These are phyloP conservation scores for Pseudoneurospora amorphoporcata DNA, from an alignment of 495 filamentous ascomycete species.

Conservation along the genomic window DNA sequence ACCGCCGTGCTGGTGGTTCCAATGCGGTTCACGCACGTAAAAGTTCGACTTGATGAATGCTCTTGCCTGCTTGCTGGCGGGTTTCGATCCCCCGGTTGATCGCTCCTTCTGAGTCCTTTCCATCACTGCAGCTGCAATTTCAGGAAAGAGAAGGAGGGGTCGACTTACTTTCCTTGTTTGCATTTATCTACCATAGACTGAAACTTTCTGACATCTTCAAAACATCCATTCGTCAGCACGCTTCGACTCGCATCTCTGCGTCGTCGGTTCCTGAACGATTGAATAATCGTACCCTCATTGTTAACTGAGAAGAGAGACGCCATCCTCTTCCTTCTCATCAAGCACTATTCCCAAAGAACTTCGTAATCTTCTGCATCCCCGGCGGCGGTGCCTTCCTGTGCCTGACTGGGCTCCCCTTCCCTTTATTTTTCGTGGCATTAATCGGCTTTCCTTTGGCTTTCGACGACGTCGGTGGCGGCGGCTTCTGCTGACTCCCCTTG, in stretches of 20 bases:
- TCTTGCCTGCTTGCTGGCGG: neutral
- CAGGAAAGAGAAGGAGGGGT: neutral
- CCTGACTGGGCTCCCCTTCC: slow-evolving; percentile 34
- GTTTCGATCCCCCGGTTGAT: neutral
- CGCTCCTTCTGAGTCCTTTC: neutral
- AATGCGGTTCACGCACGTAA: neutral
- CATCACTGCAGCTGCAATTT: neutral
- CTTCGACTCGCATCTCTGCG: neutral
- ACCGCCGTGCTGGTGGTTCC: neutral
- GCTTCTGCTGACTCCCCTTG: slow-evolving; percentile 5
- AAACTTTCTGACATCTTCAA: neutral
- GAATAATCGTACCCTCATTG: neutral
- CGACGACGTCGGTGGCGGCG: neutral
- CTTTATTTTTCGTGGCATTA: slow-evolving; percentile 33
- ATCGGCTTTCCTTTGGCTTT: slow-evolving; percentile 21
- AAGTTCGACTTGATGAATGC: neutral
- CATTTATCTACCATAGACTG: neutral
- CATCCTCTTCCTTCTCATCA: slow-evolving; percentile 3
- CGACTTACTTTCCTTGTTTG: neutral
- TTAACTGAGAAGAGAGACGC: neutral
- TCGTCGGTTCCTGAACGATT: neutral
- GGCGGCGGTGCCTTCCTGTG: neutral
- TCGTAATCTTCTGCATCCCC: slow-evolving; percentile 73
- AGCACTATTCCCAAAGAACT: slow-evolving; percentile 60
- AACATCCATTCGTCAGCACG: neutral